phyloP scores from a whole-genome alignment of 2,329 filamentous ascomycete genomes.

The Hymenoscyphus albidus region DNA sequence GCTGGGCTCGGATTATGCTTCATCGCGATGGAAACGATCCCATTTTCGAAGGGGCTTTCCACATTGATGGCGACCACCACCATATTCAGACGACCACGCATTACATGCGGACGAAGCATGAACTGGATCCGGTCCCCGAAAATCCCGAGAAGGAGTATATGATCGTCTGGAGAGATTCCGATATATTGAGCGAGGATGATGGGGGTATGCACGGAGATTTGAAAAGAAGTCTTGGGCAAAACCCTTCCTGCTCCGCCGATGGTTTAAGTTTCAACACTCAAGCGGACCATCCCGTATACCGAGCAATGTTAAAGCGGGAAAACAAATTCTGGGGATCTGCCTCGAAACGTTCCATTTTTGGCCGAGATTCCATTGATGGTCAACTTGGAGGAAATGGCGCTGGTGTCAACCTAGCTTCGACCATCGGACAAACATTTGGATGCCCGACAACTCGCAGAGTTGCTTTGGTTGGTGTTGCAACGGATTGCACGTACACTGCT shows the following conservation, averaged over 20 bases:
- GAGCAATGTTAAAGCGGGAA: conserved; percentile 43
- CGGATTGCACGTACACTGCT: conserved; percentile 83
- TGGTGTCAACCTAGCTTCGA: conserved; percentile 71
- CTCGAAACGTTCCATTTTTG: conserved; percentile 64
- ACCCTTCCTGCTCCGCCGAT: conserved; percentile 67
- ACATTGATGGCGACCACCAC: conserved; percentile 75
- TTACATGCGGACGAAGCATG: conserved; percentile 69
- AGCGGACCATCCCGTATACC: conserved; percentile 65
- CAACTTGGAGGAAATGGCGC: conserved; percentile 70
- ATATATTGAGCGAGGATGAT: conserved; percentile 53
- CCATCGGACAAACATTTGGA: conserved; percentile 77
- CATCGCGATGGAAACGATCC: conserved; percentile 71
- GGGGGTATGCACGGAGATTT: conserved; percentile 48
- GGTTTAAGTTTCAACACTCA: conserved; percentile 74
- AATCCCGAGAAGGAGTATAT: conserved; percentile 66
- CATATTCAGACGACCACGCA: conserved; percentile 74
- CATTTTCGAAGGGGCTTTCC: conserved; percentile 87
- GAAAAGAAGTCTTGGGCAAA: conserved; percentile 30
- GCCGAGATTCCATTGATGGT: conserved; percentile 63
- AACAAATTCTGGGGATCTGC: conserved; percentile 55
- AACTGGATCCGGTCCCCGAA: conserved; percentile 60
- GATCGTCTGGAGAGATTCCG: conserved; percentile 89
- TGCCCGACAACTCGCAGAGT: conserved; percentile 90
- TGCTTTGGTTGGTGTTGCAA: conserved; percentile 85
- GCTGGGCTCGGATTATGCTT: conserved; percentile 82